Evolutionary conservation across 345 rosid genomes (phyloP), one percentile per base, ranked within the genome.

Genomic region (Erodium maritimum): DNA sequence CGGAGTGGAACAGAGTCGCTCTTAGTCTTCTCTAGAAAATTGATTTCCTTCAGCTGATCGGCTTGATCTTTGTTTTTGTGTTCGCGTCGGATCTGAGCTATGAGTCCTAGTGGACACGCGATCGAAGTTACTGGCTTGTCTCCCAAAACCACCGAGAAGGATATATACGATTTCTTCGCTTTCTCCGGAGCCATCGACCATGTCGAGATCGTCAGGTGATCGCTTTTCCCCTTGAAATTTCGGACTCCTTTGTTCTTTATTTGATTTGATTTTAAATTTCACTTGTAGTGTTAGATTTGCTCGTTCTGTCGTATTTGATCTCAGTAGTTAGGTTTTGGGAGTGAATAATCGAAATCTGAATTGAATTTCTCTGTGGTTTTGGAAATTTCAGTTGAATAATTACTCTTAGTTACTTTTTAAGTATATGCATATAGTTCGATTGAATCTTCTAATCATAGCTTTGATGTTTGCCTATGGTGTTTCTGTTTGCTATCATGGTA

Each of bases 91-190:
- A 12, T 42, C 48, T 42, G 48, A 19, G 68, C 63, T 65, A 89
- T 89, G 96, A 69, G 67, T 65, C 71, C 67, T 59, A 69, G 45
- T 34, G 83, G 81, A 19, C 78, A 76, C 19, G 58, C 79, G 4
- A 76, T 86, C 21, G 91, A 86, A 69, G 88, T 86, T 12, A 82
- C 86, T 1, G 87, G 90, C 16, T 75, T 89, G 56, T 76, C 96
- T 55, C 83, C 91, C 37, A 74, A 73, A 37, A 75, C 82, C 34
- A 75, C 86, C 13, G 95, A 84, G 78, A 77, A 66, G 50, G 83
- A 82, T 66, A 73, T 89, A 33, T 50, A 63, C 18, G 96, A 86
- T 11, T 86, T 89, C 67, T 89, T 89, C 71, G 78, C 88, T 6
- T 82, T 82, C 68, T 86, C 83, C 21, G 95, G 95, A 56, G 58